A percentile compares a stretch with the other conserved stretches of the same genome.
These are phyloP conservation scores for Wickerhamomyces kurtzmanii DNA, from an alignment of 805 yeast species.

Conservation along the genomic window DNA sequence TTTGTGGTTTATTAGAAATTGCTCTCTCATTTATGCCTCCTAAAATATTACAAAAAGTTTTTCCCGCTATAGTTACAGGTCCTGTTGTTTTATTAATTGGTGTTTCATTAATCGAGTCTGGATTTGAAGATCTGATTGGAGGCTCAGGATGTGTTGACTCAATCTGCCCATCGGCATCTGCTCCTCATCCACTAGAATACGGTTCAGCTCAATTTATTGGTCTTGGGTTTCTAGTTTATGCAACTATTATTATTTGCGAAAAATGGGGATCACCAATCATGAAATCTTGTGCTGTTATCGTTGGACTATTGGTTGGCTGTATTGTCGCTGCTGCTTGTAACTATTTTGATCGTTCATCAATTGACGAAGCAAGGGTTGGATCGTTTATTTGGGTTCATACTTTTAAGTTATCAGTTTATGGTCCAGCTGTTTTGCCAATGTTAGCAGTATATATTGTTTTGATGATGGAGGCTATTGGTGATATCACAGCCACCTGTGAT, in stretches of 20 bases:
- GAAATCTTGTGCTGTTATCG: constrained; percentile 88
- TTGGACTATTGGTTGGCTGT: constrained; percentile 81
- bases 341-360: constrained; percentile 51
- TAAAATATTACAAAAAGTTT: constrained; percentile 51
- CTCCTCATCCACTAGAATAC: constrained; percentile 56
- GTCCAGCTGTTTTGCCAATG: constrained; percentile 79
- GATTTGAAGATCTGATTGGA: constrained; percentile 82
- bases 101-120: constrained; percentile 53
- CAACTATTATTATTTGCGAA: constrained; percentile 67
- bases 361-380: constrained; percentile 68
- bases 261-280: constrained; percentile 89
- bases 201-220: constrained; percentile 86
- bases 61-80: constrained; percentile 90
- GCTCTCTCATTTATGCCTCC: constrained; percentile 73
- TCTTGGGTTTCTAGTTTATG: constrained; percentile 74
- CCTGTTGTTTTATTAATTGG: constrained; percentile 89
- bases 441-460: constrained; percentile 73
- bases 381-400: constrained; percentile 87
- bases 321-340: constrained; percentile 89
- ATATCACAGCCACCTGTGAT: constrained; percentile 88
- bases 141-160: constrained; percentile 57
- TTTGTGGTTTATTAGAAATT: constrained; percentile 71
- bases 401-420: constrained; percentile 66
- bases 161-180: constrained; percentile 37
- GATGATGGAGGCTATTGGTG: constrained; percentile 94